These are phyloP conservation scores for Yamadazyma conglobata DNA, from an alignment of 1,139 yeast genomes.

Conservation along the genomic window DNA sequence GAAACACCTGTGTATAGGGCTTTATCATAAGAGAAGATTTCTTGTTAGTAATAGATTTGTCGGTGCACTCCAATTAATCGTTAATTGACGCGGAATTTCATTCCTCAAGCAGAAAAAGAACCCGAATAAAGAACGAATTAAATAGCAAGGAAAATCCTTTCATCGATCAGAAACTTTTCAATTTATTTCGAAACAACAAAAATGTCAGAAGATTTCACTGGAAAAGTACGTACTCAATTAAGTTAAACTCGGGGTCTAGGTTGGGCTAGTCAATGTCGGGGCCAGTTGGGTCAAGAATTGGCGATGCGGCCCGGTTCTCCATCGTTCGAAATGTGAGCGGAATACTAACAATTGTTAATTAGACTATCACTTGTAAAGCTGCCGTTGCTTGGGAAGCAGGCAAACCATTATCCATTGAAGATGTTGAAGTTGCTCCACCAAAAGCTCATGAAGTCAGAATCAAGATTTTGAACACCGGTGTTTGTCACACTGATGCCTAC, in stretches of 20 bases:
- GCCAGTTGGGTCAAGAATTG: not conserved
- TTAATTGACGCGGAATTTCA: slow-evolving; percentile 1
- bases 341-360: slow-evolving; percentile 15
- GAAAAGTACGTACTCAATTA: slow-evolving; percentile 29
- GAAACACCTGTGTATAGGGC: no score
- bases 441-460: slow-evolving; percentile 96
- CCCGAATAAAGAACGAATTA: slow-evolving; percentile 1
- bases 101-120: slow-evolving; percentile 1
- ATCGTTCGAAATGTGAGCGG: no score
- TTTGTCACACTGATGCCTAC: slow-evolving; percentile 98
- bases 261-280: not conserved
- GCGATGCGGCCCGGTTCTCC: no score
- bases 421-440: slow-evolving; percentile 88
- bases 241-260: slow-evolving; percentile 5
- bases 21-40: no score
- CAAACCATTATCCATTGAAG: slow-evolving; percentile 81
- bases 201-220: slow-evolving; percentile 30
- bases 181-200: no score
- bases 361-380: slow-evolving; percentile 86
- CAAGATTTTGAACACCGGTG: slow-evolving; percentile 83
- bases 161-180: no score
- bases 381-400: slow-evolving; percentile 98
- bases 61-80: no score
- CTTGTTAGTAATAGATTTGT: no score
- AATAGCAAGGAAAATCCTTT: slow-evolving; percentile 1